Percentiles rank a stretch among this genome's conserved stretches.
Evolutionary conservation across 441 rosid genomes (phyloP).

Genomic region (Euphorbia schlechtendalii): DNA sequence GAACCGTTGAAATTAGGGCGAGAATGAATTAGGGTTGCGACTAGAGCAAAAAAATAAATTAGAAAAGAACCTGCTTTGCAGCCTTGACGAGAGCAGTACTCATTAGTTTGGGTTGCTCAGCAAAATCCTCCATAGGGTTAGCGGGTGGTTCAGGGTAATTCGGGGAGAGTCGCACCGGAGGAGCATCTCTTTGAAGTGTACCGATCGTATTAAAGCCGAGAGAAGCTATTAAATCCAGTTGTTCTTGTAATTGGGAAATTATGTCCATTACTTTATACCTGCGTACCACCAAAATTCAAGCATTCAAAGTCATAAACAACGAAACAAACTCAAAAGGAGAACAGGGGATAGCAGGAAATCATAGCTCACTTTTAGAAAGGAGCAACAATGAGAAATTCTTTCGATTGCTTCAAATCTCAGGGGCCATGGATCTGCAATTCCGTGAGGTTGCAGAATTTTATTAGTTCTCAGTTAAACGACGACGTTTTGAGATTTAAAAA

Average conservation of each 20-base stretch:
- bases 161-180: slow-evolving; percentile 71
- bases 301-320: neutral
- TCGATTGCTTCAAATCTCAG: neutral
- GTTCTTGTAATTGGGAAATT: slow-evolving; percentile 94
- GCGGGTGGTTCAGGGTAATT: slow-evolving; percentile 81
- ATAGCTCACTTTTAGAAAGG: neutral
- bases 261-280: slow-evolving; percentile 49
- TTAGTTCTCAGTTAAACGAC: too few species aligned
- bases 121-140: slow-evolving; percentile 47
- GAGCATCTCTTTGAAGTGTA: slow-evolving; percentile 77
- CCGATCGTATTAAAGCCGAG: slow-evolving; percentile 77
- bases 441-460: neutral
- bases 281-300: neutral
- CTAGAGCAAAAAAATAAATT: neutral
- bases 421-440: neutral
- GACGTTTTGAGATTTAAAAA: too few species aligned
- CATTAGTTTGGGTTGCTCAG: slow-evolving; percentile 74
- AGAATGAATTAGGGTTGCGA: neutral
- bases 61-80: slow-evolving; percentile 75
- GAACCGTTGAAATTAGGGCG: too few species aligned
- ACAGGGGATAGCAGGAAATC: neutral
- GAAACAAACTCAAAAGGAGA: neutral
- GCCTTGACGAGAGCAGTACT: slow-evolving; percentile 80
- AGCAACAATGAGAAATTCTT: neutral
- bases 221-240: slow-evolving; percentile 68